Evolutionary conservation across 169 alveolate species (phyloP), one percentile per base, ranked within the genome.

Genomic region (Nephromyces sp.): DNA sequence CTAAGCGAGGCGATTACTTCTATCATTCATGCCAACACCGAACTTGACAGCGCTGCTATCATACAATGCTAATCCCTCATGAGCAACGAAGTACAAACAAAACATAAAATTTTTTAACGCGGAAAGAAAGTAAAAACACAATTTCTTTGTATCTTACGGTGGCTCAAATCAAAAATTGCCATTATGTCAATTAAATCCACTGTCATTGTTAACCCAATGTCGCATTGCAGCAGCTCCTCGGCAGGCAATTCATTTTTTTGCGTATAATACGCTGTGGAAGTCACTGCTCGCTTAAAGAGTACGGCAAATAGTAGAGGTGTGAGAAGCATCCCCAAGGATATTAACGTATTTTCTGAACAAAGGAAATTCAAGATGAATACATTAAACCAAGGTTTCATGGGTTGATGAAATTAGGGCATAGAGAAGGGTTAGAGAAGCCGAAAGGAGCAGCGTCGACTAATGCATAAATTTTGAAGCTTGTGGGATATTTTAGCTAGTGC

Each of bases 251-350:
- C 75, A 32, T 77, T 64, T 32, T 63, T 75, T 28, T 72, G 68
- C 0, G 86, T 65, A 15, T 80, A 75, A 52, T 64, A 70, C n/a
- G n/a, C n/a, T 27, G 72, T 28, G 25, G 71, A 77, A 3, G 86
- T 81, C 24, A 72, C 74, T 3, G 86, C 86, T 52, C 86, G 75
- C 15, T 72, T 72, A 43, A 80, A 64, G 62, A 80, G 52, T 6
- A 77, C 69, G 25, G 77, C 81, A 67, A 70, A 80, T 27, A 80
- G 53, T 51, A 80, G 77, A 31, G 86, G 86, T 28, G 77, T 71
- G 65, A 80, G 69, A 52, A 62, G 75, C 5, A 61, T 51, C 24
- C 77, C 77, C 15, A 70, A 29, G 31, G 1, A 70, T 25, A 51
- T 34, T 24, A 70, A 31, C 64, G 71, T 3, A 31, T 3, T 15